A percentile compares a stretch with the other conserved stretches of the same genome.
These are phyloP conservation scores for Cucurbita ficifolia DNA, from an alignment of 306 rosid genomes.

Conservation along the genomic window DNA sequence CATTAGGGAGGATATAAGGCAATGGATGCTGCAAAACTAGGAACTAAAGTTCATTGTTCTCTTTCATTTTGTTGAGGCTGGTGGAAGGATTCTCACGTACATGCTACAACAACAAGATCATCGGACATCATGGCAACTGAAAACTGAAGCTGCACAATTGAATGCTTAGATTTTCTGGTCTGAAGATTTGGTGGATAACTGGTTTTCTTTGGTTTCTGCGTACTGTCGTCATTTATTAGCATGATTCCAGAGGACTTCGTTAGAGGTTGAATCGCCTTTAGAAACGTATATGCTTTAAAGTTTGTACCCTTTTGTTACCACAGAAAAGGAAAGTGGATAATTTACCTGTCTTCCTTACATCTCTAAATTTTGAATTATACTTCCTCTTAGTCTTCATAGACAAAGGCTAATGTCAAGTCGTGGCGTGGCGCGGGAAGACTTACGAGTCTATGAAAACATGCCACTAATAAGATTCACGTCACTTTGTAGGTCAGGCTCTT, in stretches of 20 bases:
- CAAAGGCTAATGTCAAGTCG: too few relatives aligned
- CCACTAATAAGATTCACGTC: too few relatives aligned
- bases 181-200: background rate
- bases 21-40: slow-evolving; percentile 51
- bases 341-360: too few relatives aligned
- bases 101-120: background rate
- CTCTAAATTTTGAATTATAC: too few relatives aligned
- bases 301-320: background rate
- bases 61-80: background rate
- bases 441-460: too few relatives aligned
- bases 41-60: background rate
- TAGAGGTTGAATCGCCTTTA: background rate
- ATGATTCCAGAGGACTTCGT: background rate
- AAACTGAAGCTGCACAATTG: background rate
- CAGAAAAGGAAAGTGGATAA: background rate
- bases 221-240: background rate
- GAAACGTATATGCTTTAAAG: background rate
- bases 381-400: too few relatives aligned
- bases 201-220: background rate
- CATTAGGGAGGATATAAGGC: slow-evolving; percentile 56
- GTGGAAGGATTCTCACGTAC: background rate
- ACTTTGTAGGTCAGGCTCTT: too few relatives aligned
- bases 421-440: too few relatives aligned
- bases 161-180: background rate
- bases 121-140: background rate